Percentiles rank a stretch among this genome's conserved stretches.
These are phyloP conservation scores for Escovopsis sp. DNA, from an alignment of 2,329 filamentous ascomycete species.

Conservation along the genomic window DNA sequence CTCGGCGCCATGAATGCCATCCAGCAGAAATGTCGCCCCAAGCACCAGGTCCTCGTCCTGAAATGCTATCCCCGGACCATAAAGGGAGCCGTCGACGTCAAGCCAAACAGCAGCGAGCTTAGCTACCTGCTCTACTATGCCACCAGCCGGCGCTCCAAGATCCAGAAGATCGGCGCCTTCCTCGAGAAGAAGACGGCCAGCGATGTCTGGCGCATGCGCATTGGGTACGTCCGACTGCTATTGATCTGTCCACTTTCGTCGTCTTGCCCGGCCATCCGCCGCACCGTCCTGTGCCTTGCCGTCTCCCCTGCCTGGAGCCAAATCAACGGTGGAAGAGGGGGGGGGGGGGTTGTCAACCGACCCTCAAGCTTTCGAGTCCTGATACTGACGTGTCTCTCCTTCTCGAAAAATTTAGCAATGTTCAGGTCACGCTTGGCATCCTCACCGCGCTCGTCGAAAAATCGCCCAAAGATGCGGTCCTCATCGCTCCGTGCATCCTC, in stretches of 20 bases:
- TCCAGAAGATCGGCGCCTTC: slow-evolving; percentile 90
- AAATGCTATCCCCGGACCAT: slow-evolving; percentile 93
- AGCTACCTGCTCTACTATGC: slow-evolving; percentile 96
- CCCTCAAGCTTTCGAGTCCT: too few species aligned
- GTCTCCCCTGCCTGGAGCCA: background rate
- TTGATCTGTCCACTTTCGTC: too few species aligned
- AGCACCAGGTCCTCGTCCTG: slow-evolving; percentile 89
- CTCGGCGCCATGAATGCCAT: slow-evolving; percentile 43
- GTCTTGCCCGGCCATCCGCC: slow-evolving; percentile 3
- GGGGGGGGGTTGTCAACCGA: too few species aligned
- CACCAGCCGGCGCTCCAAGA: slow-evolving; percentile 83
- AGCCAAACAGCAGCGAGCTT: slow-evolving; percentile 91
- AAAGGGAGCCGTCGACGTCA: slow-evolving; percentile 83
- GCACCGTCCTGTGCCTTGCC: background rate
- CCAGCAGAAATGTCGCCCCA: slow-evolving; percentile 63
- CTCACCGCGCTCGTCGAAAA: slow-evolving; percentile 86
- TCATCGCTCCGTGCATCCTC: slow-evolving; percentile 76
- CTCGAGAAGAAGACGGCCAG: slow-evolving; percentile 85
- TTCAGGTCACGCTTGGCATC: slow-evolving; percentile 90
- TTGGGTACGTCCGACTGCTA: slow-evolving; percentile 46
- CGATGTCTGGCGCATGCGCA: slow-evolving; percentile 79
- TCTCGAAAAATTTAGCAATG: slow-evolving; percentile 59
- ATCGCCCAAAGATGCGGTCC: slow-evolving; percentile 72
- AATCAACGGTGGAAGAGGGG: too few species aligned
- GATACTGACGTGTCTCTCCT: too few species aligned